Base-by-base conservation (phyloP, 2,329 filamentous ascomycete species). In the Endoconidiophora polonica region DNA sequence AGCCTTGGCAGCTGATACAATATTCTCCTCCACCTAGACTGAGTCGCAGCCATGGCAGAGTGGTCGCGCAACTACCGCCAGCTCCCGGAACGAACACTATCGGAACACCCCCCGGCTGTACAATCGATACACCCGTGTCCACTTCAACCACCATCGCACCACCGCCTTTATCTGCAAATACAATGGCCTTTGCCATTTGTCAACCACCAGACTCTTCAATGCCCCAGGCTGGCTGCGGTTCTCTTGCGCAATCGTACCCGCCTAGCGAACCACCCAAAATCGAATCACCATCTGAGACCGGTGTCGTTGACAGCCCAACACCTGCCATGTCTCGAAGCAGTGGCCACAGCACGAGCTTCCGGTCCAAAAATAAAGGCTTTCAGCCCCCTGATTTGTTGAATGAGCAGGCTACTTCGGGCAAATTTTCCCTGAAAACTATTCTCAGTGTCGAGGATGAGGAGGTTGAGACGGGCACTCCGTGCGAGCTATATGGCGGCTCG, bases 361-460 rank as follows among this genome's bases (percentile, higher is more conserved):
- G 50, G 46, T 41, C 41, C 49, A 50, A 53, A 39, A 56, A 47
- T 9, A 56, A 55, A 33, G 56, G 55, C 14, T 54, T 63, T 5
- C 62, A 63, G 50, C 62, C 61, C 14, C 60, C 60, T 5, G 61
- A 58, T 1, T 49, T 66, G 9, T 56, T 65, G 3, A 63, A 61
- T 37, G 59, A 58, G 36, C 59, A 62, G 50, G 63, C 63, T 4
- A 61, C 60, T 10, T 56, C 55, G 4, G 62, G 60, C 1, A 59
- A 58, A 12, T 65, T 65, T 52, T 64, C 61, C 2, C 55, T 65
- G 2, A 56, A 61, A 38, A 61, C 58, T 33, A 59, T 65, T 7
- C 54, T 63, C 9, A 60, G 55, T 22, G 48, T 57, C 1, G 49
- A 49, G 4, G 54, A 57, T 4, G 49, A 48, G 6, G 50, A 46